Evolutionary conservation across 805 yeast species (phyloP), one percentile per base, ranked within the genome.

Genomic region (Candida orba): DNA sequence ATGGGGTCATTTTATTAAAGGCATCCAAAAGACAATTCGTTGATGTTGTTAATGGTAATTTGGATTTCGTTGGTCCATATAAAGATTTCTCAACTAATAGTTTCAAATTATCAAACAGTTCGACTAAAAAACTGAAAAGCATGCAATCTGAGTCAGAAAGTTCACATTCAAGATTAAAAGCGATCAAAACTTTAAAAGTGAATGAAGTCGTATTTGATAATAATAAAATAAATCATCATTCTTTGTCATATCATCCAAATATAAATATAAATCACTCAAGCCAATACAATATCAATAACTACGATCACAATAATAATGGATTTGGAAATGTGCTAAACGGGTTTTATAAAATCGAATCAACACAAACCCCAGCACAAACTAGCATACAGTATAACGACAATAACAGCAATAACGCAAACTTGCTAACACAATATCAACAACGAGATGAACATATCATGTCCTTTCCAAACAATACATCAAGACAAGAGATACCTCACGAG

Each of bases 11-110:
- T 10, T 36, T 57, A 5, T 41, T 58, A 27, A 52, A 47, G 22
- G 60, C 63, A 3, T 49, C 60, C 0, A 56, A 55, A 33, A 49
- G 56, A 42, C 50, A 53, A 30, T 52, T 52, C 36, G 62, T 57
- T 10, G 58, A 57, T 38, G 53, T 57, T 22, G 47, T 49, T 20
- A 52, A 49, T 39, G 63, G 63, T 9, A 48, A 47, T 10, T 29
- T 57, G 6, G 54, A 56, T 31, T 54, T 46, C 36, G 54, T 57
- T 22, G 63, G 56, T 4, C 59, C 61, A 12, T 56, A 52, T 23
- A 52, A 41, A 15, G 54, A 50, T 2, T 43, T 50, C 3, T 36
- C 47, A 10, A 43, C 49, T 32, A 50, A 42, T 25, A 52, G 42
- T 17, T 55, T 57, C 40, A 46, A 49, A 13, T 25, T 51, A 2